These are phyloP conservation scores for Amyloporia xantha DNA, from an alignment of 768 basidiomycete genomes.

Conservation along the genomic window DNA sequence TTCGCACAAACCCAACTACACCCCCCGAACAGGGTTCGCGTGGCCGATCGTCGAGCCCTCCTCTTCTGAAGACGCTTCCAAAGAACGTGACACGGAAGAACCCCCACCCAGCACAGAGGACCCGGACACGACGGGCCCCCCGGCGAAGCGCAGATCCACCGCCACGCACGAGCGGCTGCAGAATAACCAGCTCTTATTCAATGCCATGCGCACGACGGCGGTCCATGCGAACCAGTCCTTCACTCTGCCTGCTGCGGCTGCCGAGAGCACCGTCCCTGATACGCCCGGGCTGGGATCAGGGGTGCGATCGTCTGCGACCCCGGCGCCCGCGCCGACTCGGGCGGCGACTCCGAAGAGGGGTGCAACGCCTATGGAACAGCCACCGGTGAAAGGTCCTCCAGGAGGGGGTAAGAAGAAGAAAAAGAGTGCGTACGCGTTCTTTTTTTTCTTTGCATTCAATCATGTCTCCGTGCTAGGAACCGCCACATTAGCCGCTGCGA, in stretches of 20 bases:
- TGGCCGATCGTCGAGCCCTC: conserved; percentile 75
- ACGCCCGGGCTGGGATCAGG: conserved; percentile 19
- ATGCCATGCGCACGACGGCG: conserved; percentile 78
- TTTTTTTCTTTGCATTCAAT: background rate
- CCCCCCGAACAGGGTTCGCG: conserved; percentile 74
- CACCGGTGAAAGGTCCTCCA: conserved; percentile 35
- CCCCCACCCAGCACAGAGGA: conserved; percentile 7
- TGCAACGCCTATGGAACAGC: conserved; percentile 38
- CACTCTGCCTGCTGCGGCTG: conserved; percentile 31
- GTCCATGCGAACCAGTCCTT: conserved; percentile 55
- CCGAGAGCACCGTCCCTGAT: conserved; percentile 23
- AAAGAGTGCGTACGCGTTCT: conserved; percentile 49
- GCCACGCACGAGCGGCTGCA: conserved; percentile 33
- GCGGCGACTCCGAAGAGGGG: conserved; percentile 27
- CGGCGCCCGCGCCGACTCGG: conserved; percentile 20
- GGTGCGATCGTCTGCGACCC: conserved; percentile 28
- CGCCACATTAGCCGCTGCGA: background rate
- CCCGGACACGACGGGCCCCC: conserved; percentile 14
- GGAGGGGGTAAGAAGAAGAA: conserved; percentile 70
- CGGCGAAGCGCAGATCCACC: conserved; percentile 19
- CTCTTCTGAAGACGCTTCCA: conserved; percentile 32
- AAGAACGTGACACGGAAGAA: conserved; percentile 29
- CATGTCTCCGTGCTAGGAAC: conserved; percentile 1
- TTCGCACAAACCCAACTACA: conserved; percentile 71
- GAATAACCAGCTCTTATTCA: conserved; percentile 61